Evolutionary conservation across 2,329 filamentous ascomycete genomes (phyloP), one percentile per base, ranked within the genome.

Genomic region (Penicillium hesseltinei): DNA sequence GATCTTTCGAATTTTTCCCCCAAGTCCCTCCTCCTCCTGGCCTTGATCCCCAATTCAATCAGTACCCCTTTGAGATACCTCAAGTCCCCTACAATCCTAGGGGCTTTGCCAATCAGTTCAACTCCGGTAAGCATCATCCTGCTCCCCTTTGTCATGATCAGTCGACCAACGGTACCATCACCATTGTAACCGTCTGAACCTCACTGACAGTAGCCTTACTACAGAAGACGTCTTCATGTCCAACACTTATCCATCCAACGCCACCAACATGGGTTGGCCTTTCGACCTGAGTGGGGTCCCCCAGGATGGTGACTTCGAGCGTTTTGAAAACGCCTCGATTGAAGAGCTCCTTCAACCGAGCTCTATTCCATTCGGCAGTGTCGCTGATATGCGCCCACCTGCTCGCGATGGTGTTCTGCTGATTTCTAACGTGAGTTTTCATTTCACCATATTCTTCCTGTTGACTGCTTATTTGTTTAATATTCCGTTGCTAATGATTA

Each of bases 401-500:
- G 8, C 29, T 23, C 51, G 51, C 13, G 31, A 29, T 9, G 54
- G 54, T 10, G 49, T 57, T n/a, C 2, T 57, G 21, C n/a, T 23
- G 27, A 47, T 57, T 17, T 42, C 54, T 7, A 57, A 52, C n/a
- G 54, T 57, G 19, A 36, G 54, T 57, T 27, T 17, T 5, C 13
- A 29, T 23, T 23, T 33, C 13, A 6, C 11, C 10, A 38, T 19
- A 23, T 47, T 21, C 53, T 36, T 25, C 21, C 13, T 42, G 27
- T 23, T 53, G 40, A 43, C 33, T 53, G 17, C 33, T 69, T 13
- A 7, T 33, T 31, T 19, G 15, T 42, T 46, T 5, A 17, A 13
- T n/a, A 19, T 51, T n/a, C 21, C 2, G 15, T 23, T 31, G n/a
- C 47, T 56, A 36, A 56, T 31, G 6, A 17, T 38, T 15, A 11